phyloP scores from a whole-genome alignment of 495 filamentous ascomycete genomes.

The Neurospora sublineolata region DNA sequence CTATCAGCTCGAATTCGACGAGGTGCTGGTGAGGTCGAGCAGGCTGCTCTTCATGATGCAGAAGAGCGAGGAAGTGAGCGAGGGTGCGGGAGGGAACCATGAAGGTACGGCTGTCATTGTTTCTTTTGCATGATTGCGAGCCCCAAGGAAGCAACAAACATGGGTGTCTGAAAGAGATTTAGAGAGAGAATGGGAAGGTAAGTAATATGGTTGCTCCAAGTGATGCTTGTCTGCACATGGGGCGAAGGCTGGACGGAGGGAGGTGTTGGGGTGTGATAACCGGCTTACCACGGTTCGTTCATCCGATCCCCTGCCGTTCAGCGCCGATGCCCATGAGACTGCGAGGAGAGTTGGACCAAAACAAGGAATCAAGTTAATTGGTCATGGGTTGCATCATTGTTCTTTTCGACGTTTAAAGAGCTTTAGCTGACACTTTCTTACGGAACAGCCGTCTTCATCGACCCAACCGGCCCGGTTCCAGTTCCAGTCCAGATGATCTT shows the following conservation, averaged over 20 bases:
- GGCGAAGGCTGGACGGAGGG: not conserved
- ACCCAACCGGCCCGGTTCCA: not conserved
- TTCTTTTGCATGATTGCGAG: not conserved
- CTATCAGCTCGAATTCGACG: conserved; percentile 51
- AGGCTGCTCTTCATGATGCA: conserved; percentile 48
- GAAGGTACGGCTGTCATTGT: not conserved
- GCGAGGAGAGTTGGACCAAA: not conserved
- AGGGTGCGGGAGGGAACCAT: conserved; percentile 27
- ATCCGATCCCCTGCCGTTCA: not conserved
- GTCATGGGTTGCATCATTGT: not conserved
- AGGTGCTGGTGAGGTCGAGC: conserved; percentile 49
- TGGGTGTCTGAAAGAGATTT: not conserved
- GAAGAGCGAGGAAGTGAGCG: conserved; percentile 26
- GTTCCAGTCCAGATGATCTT: not conserved
- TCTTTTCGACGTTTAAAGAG: not conserved
- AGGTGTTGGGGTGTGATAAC: not conserved
- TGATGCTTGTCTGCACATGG: not conserved
- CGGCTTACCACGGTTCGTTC: not conserved
- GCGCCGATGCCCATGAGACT: not conserved
- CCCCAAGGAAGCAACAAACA: not conserved
- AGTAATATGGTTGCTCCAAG: not conserved
- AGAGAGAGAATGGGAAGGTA: not conserved
- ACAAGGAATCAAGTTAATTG: not conserved
- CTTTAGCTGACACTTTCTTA: not conserved
- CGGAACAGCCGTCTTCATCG: not conserved